Percentiles rank a stretch among this genome's conserved stretches.
phyloP scores from a whole-genome alignment of 73 alveolate genomes.

The Durusdinium trenchii region DNA sequence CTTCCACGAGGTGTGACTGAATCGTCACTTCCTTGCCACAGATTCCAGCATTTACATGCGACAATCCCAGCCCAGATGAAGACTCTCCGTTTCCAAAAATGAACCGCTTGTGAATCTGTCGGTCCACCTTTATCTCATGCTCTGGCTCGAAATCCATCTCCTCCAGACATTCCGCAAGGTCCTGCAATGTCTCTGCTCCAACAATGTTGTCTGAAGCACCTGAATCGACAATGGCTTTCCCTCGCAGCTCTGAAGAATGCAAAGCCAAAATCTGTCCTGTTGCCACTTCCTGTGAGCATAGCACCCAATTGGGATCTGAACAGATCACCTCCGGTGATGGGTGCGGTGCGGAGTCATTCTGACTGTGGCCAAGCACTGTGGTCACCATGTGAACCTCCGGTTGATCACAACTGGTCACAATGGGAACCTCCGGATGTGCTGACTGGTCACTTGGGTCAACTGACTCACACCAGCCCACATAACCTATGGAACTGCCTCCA shows the following conservation, averaged over 20 bases:
- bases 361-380: no score
- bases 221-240: conserved; percentile 18
- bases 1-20: conserved; percentile 49
- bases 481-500: no score
- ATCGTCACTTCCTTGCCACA: conserved; percentile 33
- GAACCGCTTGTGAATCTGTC: conserved; percentile 34
- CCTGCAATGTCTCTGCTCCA: conserved; percentile 34
- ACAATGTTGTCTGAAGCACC: conserved; percentile 57
- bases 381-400: no score
- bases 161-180: not conserved
- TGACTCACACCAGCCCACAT: no score
- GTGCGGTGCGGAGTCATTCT: no score
- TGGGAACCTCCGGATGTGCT: no score
- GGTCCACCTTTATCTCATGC: conserved; percentile 31
- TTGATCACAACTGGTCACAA: no score
- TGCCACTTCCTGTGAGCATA: not conserved
- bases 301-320: not conserved
- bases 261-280: not conserved
- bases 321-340: no score
- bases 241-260: not conserved
- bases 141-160: conserved; percentile 38
- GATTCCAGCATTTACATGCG: conserved; percentile 37
- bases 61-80: not conserved
- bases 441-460: no score
- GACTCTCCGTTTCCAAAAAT: conserved; percentile 6